Base-by-base conservation (phyloP, 2,329 filamentous ascomycete species). In the Aureobasidium sp. region DNA sequence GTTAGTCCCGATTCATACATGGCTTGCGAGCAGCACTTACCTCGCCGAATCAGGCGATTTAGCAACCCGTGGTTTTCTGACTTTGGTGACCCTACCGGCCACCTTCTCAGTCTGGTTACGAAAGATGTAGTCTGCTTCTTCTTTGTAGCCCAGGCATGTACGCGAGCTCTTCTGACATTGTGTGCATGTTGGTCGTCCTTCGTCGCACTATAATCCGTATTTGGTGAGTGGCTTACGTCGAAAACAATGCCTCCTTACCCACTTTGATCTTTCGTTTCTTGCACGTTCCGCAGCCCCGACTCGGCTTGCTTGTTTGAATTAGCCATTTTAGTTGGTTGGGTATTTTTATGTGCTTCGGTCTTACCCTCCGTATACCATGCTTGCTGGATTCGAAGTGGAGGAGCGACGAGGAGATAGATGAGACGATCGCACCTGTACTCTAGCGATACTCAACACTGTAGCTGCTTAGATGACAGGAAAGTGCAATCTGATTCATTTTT, bases 241-340 rank as follows among this genome's bases (percentile, higher is more conserved):
- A 19, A 4, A 38, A 30, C 2, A 38, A 27, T 10, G n/a, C n/a
- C 17, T 17, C 16, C 24, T 39, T 39, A 30, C 45, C 7, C 74
- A 85, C 85, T 78, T 88, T 88, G 64, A 88, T 88, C 61, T 84
- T 77, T 59, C 85, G 77, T 30, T 78, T 84, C 65, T 84, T 79
- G 66, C 85, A 88, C 79, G 84, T 87, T 70, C 86, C 84, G 62
- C 85, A 88, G 61, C 84, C 85, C 45, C 67, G 64, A 56, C 65
- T 69, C 32, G 69, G 70, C 58, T 51, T 51, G 5, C 48, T 51
- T 32, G 11, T 11, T 17, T 1, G 4, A 21, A n/a, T 51, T 25
- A 51, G 48, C 19, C 25, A 2, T n/a, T 38, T 24, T 41, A 21
- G 17, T 19, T 10, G 12, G 2, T 32, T 14, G 24, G 19, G 25